Base-by-base conservation (phyloP, 768 basidiomycete species). In the Pseudohyphozyma bogoriensis region DNA sequence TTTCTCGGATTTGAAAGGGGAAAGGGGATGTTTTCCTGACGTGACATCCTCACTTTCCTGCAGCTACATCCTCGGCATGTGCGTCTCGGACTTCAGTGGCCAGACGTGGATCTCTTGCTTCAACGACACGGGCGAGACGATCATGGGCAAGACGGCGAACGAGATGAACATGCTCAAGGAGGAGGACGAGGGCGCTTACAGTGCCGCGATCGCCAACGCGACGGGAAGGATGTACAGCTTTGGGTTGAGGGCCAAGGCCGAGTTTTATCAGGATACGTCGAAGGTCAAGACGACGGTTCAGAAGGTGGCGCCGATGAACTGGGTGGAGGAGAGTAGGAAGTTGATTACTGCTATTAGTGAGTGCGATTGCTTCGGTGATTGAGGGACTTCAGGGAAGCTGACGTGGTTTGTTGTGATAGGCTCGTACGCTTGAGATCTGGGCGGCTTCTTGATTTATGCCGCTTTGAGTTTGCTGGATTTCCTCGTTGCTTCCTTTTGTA, bases 71-170 rank as follows among this genome's bases (percentile, higher is more conserved):
- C 79, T 97, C 65, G 80, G 83, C 40, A 78, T 95, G 77, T 87
- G 87, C 50, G 84, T 89, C 3, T 81, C 88, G n/a, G 95, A 99
- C 73, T 81, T 84, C 76, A 87, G 89, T 22, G 84, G 83, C 26
- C 88, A 92, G 73, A 80, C 83, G 22, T 97, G 93, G 93, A 76
- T 96, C 47, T 87, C 88, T 64, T 89, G 87, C 5, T 99, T 99
- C 79, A 93, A 99, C 72, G 93, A 97, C 9, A 82, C 85, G 36
- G 95, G 90, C 7, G 73, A 82, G 55, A 75, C 77, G 6, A 74
- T 99, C 20, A 84, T 96, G 63, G 85, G 82, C 31, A 84, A 82
- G 76, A 75, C 81, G 35, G 93, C 89, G 15, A 82, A 90, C 68
- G 84, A 91, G 18, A 72, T 97, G 45, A 73, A 84, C 57, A 79